Base-by-base conservation (phyloP, 2,329 filamentous ascomycete genomes). In the Raffaelea arxii region DNA sequence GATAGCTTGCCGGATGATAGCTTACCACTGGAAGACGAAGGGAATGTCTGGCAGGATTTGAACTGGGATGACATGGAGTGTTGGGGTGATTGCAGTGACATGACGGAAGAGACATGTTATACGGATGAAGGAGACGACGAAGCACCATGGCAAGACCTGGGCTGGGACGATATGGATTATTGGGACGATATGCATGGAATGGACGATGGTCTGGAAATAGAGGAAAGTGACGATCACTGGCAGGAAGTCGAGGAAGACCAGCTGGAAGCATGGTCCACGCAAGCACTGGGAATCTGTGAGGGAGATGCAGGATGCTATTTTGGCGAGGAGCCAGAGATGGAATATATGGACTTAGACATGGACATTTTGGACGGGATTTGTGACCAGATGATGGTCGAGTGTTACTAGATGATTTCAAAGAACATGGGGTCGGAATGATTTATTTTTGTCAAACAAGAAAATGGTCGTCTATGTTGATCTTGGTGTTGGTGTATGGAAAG, bases 221-320 rank as follows among this genome's bases (percentile, higher is more conserved):
- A 47, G 3, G 42, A 43, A 5, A 14, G 43, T 9, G 37, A 24
- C 12, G 37, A 39, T 4, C 10, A 32, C 18, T 53, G 44, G 49
- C 35, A 45, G 12, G 47, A 51, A 2, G 25, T 53, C 4, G 23
- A 25, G 1, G 25, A 44, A 12, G 38, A 41, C 25, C 47, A 53
- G 42, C 25, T 53, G 24, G 49, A 53, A 4, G 37, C 21, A 6
- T 47, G 44, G 41, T 25, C 25, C 3, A 23, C 14, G n/a, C 11
- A 6, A 10, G 25, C 25, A 25, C n/a, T 16, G 6, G n/a, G 9
- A 6, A 18, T 25, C 9, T 7, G 11, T 12, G 22, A 21, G 10
- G 12, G 38, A 3, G 4, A 24, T 25, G 39, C 10, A 18, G n/a
- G 7, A 24, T 22, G 24, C 25, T 30, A 42, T 38, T 11, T n/a